phyloP scores from a whole-genome alignment of 2,329 filamentous ascomycete genomes.

The Penicillium sp. region DNA sequence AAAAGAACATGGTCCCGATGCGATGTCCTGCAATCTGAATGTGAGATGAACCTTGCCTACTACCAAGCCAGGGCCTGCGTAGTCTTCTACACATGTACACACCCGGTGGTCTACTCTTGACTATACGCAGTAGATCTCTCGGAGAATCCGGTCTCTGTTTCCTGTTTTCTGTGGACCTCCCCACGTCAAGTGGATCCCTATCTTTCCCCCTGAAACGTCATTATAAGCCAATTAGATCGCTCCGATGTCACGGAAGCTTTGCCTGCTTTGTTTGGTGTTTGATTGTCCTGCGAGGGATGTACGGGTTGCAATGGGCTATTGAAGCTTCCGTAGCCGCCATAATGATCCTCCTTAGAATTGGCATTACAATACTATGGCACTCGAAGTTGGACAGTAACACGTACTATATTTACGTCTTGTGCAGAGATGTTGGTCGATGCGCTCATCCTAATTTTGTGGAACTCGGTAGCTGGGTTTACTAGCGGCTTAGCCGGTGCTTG shows the following conservation, averaged over 20 bases:
- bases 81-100: background rate
- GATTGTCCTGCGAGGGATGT: background rate
- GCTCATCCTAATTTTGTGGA: slow-evolving; percentile 1
- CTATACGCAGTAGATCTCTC: background rate
- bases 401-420: background rate
- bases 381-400: background rate
- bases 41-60: slow-evolving; percentile 18
- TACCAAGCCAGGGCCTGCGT: slow-evolving; percentile 12
- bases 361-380: background rate
- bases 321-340: background rate
- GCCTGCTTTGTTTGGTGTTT: background rate
- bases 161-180: background rate
- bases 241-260: background rate
- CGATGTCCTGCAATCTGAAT: slow-evolving; percentile 26
- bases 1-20: slow-evolving; percentile 23
- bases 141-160: background rate
- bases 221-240: background rate
- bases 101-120: too few relatives aligned
- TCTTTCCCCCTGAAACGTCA: slow-evolving; percentile 2
- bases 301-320: background rate
- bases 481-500: background rate
- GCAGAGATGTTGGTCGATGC: background rate
- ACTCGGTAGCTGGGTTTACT: background rate
- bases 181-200: slow-evolving; percentile 4
- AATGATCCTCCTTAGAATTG: background rate